Conservation (phyloP, 1,284 basidiomycete species). For the Veloboletus limbatus region DNA sequence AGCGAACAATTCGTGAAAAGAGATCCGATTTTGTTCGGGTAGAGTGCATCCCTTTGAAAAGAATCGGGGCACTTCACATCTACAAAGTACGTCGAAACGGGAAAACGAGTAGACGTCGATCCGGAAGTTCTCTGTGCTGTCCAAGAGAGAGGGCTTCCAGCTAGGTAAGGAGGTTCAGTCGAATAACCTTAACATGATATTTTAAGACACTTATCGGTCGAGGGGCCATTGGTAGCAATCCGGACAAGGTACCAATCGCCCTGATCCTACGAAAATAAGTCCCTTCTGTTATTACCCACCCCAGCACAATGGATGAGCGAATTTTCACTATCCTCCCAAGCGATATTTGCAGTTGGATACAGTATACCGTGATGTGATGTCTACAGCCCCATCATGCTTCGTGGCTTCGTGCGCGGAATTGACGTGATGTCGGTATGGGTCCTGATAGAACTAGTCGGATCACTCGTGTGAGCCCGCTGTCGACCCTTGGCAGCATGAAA, state of each 20-base stretch:
- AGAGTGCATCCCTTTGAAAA: slow-evolving; percentile 49
- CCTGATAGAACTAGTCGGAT: slow-evolving; percentile 58
- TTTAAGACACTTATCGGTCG: slow-evolving; percentile 83
- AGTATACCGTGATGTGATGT: no score
- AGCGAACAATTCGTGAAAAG: slow-evolving; percentile 74
- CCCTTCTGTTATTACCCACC: slow-evolving; percentile 44
- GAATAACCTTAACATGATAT: no score
- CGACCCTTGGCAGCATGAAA: no score
- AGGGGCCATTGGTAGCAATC: slow-evolving; percentile 71
- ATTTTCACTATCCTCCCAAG: slow-evolving; percentile 35
- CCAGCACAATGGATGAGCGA: slow-evolving; percentile 56
- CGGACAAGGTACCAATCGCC: no score
- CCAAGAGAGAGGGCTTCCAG: no score
- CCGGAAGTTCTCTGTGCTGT: no score
- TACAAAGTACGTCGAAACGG: slow-evolving; percentile 59
- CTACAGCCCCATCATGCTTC: slow-evolving; percentile 41
- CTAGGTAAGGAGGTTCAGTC: no score
- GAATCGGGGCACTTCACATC: slow-evolving; percentile 1
- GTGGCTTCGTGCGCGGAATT: slow-evolving; percentile 8
- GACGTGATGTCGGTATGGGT: slow-evolving; percentile 40
- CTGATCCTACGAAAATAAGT: no score
- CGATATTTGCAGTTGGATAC: slow-evolving; percentile 40
- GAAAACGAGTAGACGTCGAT: no score
- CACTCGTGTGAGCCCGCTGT: no score
- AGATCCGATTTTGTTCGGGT: slow-evolving; percentile 42